Evolutionary conservation across 116 monocot species (phyloP).

Genomic region (Cymodocea nodosa): DNA sequence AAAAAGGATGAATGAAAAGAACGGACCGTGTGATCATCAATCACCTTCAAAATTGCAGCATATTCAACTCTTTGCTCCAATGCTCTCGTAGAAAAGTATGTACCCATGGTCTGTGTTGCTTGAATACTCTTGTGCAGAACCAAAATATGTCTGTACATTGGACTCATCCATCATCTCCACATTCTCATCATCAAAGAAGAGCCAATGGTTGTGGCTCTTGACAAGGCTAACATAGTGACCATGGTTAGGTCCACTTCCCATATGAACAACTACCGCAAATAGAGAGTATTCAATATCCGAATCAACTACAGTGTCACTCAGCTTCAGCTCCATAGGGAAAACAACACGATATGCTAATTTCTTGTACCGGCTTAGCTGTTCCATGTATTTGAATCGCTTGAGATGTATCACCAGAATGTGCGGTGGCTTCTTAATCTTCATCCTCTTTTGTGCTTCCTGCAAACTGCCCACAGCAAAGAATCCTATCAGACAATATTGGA

Average conservation of each 20-base stretch:
- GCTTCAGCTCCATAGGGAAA: constrained; percentile 90
- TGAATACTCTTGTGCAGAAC: constrained; percentile 76
- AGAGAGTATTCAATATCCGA: constrained; percentile 70
- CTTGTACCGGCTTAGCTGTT: constrained; percentile 77
- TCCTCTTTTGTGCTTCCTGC: constrained; percentile 93
- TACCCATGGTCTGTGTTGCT: constrained; percentile 92
- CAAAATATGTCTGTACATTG: constrained; percentile 71
- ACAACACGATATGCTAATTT: constrained; percentile 80
- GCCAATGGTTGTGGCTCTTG: constrained; percentile 85
- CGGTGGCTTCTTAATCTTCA: constrained; percentile 93
- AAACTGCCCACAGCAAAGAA: constrained; percentile 31
- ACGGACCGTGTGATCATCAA: background rate
- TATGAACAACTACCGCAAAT: constrained; percentile 82
- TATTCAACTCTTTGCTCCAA: constrained; percentile 6
- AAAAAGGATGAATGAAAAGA: constrained; percentile 2
- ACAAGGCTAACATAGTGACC: constrained; percentile 88
- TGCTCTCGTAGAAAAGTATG: constrained; percentile 81
- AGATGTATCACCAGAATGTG: constrained; percentile 82
- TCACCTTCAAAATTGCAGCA: constrained; percentile 3
- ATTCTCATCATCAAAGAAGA: constrained; percentile 89
- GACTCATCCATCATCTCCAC: constrained; percentile 92
- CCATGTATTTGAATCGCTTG: constrained; percentile 91
- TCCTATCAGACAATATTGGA: too few relatives aligned
- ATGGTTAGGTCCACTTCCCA: constrained; percentile 84
- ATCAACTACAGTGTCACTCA: constrained; percentile 54